A percentile compares a stretch with the other conserved stretches of the same genome.
Conservation (phyloP, 495 filamentous ascomycete genomes). For the Penicillium chermesinum region DNA sequence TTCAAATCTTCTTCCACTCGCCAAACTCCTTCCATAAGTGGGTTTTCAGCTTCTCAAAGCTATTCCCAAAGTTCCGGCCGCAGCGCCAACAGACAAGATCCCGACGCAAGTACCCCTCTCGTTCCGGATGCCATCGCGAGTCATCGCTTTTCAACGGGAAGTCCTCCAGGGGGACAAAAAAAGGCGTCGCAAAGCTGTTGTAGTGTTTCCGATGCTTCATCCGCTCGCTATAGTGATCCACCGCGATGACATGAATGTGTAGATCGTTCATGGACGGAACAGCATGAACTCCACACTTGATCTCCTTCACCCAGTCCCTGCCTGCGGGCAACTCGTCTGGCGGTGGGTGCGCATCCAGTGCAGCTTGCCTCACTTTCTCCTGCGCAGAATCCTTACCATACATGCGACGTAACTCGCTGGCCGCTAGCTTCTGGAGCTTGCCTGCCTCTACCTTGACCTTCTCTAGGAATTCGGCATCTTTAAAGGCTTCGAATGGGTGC, state of each 20-base stretch:
- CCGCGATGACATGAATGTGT: constrained; percentile 81
- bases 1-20: constrained; percentile 67
- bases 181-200: constrained; percentile 83
- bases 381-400: constrained; percentile 59
- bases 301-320: constrained; percentile 72
- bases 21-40: constrained; percentile 81
- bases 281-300: constrained; percentile 76
- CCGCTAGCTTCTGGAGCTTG: constrained; percentile 60
- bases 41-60: constrained; percentile 66
- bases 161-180: constrained; percentile 75
- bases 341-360: constrained; percentile 44
- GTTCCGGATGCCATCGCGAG: constrained; percentile 47
- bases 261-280: constrained; percentile 89
- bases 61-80: constrained; percentile 63
- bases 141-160: constrained; percentile 69
- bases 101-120: constrained; percentile 51
- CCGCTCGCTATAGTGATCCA: constrained; percentile 63
- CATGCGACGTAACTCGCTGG: constrained; percentile 66
- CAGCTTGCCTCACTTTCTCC: constrained; percentile 52
- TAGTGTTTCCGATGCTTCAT: constrained; percentile 86
- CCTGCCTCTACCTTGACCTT: constrained; percentile 54
- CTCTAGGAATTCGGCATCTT: constrained; percentile 65
- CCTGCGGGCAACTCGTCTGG: constrained; percentile 56
- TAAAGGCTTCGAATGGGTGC: constrained; percentile 77
- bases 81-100: constrained; percentile 86